Evolutionary conservation across 768 basidiomycete species (phyloP), one percentile per base, ranked within the genome.

Genomic region (Termitomyces sp.): DNA sequence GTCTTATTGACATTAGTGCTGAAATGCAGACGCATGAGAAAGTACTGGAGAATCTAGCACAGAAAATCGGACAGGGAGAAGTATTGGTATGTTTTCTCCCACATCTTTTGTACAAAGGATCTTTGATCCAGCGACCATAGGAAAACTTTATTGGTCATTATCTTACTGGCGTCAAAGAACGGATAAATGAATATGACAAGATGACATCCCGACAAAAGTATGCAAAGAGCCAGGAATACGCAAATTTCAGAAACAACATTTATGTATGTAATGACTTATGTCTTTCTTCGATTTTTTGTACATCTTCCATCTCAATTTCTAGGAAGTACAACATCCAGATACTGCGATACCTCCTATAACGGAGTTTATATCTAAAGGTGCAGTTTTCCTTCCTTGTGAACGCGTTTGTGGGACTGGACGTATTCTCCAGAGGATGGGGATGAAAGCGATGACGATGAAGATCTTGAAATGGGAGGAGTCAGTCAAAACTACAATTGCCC

Each of bases 401-500:
- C 9, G 27, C 53, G 12, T 34, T 2, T 46, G 8, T n/a, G 27
- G 18, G 37, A 37, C 36, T 49, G 16, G 51, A 34, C 50, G 16
- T 42, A 14, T 54, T n/a, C 68, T 31, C 24, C 32, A 94, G 93
- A 94, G 80, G 78, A 82, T 42, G 90, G 84, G 10, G 92, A 93
- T 60, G 85, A 80, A 31, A 90, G 88, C 54, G 90, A 90, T 57
- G 86, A 86, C 52, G 94, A 95, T 32, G 90, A 94, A 53, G 95
- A 97, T 13, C 71, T 98, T 32, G 88, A 94, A 71, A 76, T 96
- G 50, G 95, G 95, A 53, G 94, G 92, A 26, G 79, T 86, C 29
- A 88, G 86, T 6, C 89, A 91, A 65, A 86, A 85, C 64, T 92
- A 86, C 76, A 87, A 84, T 55, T 96, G 94, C 63, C 94, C 94